phyloP scores from a whole-genome alignment of 2,329 filamentous ascomycete species.

The Colletotrichum higginsianum region DNA sequence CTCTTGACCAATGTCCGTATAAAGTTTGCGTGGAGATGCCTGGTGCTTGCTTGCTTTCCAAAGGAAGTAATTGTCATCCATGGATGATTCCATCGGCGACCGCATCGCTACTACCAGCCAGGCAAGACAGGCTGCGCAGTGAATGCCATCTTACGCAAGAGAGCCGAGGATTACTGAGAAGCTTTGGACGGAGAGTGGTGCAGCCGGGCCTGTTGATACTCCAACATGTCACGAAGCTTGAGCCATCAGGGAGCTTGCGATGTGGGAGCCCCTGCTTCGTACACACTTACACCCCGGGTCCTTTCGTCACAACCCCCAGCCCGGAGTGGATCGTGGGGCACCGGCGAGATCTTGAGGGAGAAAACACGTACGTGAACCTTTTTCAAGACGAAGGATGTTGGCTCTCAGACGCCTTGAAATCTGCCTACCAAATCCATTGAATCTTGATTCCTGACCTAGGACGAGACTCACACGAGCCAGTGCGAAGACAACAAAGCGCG shows the following conservation, averaged over 20 bases:
- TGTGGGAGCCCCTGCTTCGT: conserved; percentile 21
- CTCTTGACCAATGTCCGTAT: neutral
- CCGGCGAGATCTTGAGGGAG: conserved; percentile 32
- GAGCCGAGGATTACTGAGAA: conserved; percentile 4
- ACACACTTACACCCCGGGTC: neutral
- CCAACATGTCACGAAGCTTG: conserved; percentile 28
- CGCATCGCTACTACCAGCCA: neutral
- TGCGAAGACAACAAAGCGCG: conserved; percentile 32
- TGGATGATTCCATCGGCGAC: conserved; percentile 6
- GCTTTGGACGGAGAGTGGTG: conserved; percentile 24
- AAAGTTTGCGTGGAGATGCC: conserved; percentile 4
- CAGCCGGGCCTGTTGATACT: conserved; percentile 19
- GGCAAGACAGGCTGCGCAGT: neutral
- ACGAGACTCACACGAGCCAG: conserved; percentile 10
- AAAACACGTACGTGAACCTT: conserved; percentile 23
- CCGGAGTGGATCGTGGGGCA: conserved; percentile 33
- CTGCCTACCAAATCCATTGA: conserved; percentile 4
- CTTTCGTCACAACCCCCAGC: conserved; percentile 22
- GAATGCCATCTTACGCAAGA: neutral
- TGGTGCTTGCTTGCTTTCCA: conserved; percentile 5
- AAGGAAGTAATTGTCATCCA: conserved; percentile 7
- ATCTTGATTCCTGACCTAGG: neutral
- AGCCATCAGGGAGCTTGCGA: conserved; percentile 31
- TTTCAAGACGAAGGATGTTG: neutral
- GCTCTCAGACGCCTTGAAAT: conserved; percentile 9